Conservation (phyloP, 2,329 filamentous ascomycete species). For the Aspergillus cejpii region DNA sequence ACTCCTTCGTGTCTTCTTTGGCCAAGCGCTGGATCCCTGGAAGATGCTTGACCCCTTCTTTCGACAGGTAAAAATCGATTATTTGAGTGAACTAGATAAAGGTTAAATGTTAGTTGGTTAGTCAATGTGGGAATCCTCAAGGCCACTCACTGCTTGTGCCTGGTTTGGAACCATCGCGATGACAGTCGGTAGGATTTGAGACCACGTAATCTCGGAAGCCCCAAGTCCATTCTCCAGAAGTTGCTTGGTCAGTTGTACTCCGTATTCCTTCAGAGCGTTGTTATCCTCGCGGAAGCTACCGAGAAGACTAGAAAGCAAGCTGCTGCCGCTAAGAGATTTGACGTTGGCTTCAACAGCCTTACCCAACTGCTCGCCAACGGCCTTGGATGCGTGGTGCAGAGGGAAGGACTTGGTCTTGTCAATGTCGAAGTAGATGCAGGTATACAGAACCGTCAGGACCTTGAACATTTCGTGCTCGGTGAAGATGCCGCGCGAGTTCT, state of each 20-base stretch:
- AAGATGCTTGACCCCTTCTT: conserved; percentile 50
- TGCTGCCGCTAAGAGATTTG: conserved; percentile 52
- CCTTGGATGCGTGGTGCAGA: conserved; percentile 52
- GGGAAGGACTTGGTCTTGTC: conserved; percentile 63
- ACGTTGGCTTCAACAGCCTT: conserved; percentile 58
- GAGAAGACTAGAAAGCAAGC: conserved; percentile 49
- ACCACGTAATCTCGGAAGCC: conserved; percentile 62
- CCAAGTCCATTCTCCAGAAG: conserved; percentile 58
- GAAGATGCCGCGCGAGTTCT: conserved; percentile 48
- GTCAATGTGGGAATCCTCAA: too few relatives aligned
- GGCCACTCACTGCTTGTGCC: conserved; percentile 53
- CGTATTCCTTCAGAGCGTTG: conserved; percentile 56
- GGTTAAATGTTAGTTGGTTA: background rate
- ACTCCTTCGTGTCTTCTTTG: conserved; percentile 48
- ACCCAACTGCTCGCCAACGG: conserved; percentile 55
- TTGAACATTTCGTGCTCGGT: conserved; percentile 53
- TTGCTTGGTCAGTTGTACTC: conserved; percentile 58
- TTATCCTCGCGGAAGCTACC: conserved; percentile 46
- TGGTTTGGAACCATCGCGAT: conserved; percentile 64
- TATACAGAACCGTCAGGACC: conserved; percentile 60
- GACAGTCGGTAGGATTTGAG: conserved; percentile 62
- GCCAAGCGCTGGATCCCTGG: conserved; percentile 57
- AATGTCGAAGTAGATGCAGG: conserved; percentile 58
- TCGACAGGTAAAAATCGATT: conserved; percentile 64
- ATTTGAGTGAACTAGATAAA: conserved; percentile 58